Conservation (phyloP, 257 asterid genomes). For the Paulownia fortunei region DNA sequence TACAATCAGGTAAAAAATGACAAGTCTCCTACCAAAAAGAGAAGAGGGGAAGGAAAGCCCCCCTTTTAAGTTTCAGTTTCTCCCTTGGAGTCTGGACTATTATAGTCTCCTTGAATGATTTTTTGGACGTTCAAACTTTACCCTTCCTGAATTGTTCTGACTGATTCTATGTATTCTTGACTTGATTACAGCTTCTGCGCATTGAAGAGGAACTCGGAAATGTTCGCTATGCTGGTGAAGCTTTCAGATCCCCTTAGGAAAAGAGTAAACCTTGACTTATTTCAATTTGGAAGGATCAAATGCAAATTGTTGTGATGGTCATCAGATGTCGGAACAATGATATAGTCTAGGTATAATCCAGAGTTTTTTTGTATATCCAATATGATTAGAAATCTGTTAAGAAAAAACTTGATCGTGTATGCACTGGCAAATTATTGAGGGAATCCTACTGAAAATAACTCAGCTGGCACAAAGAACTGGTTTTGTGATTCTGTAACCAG, state of each 20-base stretch:
- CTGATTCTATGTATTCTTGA: not conserved
- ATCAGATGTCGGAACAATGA: constrained; percentile 3
- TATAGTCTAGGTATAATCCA: not conserved
- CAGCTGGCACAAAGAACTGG: not conserved
- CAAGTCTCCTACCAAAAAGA: not conserved
- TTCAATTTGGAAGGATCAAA: not conserved
- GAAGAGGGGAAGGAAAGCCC: no score
- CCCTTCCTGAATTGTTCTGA: not conserved
- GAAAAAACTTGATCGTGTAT: not conserved
- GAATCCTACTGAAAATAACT: not conserved
- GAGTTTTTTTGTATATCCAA: not conserved
- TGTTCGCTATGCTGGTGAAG: constrained; percentile 96
- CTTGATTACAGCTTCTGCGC: constrained; percentile 77
- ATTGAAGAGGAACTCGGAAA: constrained; percentile 94
- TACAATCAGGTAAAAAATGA: constrained; percentile 77
- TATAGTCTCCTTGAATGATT: not conserved
- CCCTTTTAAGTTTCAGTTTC: not conserved
- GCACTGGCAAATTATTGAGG: not conserved
- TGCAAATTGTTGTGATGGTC: constrained; percentile 2
- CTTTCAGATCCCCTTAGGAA: constrained; percentile 79
- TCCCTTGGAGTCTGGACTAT: not conserved
- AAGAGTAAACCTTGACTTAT: constrained; percentile 12
- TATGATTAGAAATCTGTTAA: not conserved
- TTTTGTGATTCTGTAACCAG: not conserved
- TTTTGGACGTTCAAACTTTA: not conserved